Base-by-base conservation (phyloP, 306 rosid species). In the Coriaria nepalensis region DNA sequence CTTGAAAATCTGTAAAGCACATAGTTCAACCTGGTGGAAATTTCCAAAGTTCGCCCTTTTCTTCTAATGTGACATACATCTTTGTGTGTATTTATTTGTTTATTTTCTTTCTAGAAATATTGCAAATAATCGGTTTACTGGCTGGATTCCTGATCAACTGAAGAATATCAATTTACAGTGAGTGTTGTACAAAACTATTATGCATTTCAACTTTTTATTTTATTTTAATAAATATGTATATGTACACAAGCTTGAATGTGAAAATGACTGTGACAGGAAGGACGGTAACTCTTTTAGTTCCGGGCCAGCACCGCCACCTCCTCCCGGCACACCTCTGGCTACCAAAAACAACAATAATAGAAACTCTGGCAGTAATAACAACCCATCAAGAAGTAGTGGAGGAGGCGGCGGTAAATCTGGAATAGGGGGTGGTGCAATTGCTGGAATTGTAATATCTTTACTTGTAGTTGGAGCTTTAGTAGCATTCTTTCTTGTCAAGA, bases 221-320 rank as follows among this genome's bases (percentile, higher is more conserved):
- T 49, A 62, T 47, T 13, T 4, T 11, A 56, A 39, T 40, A 32
- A 45, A 33, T 37, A 57, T 20, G 55, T 44, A 45, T 57, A 4
- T 64, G 34, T 53, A 36, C 50, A 40, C 45, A 57, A 50, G 29
- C 57, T 62, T 45, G 53, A 20, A 20, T 20, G 29, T 20, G 29
- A 20, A 20, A 39, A 47, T 9, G 9, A 45, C 37, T 56, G 44
- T 62, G 47, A 63, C 85, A 85, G 95, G 65, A 71, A 35, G 63
- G 66, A 64, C 36, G 95, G 95, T 15, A 90, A 90, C 66, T 6
- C 58, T 1, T 90, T 84, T 87, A 90, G 36, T 65, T 73, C 98
- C 6, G 94, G 94, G 20, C 78, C 95, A 65, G 95, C 98, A 42
- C 98, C 98, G 36, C 98, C 98, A 49, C 98, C 95, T 40, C 98